A percentile compares a stretch with the other conserved stretches of the same genome.
Evolutionary conservation across 2,329 filamentous ascomycete species (phyloP).

Genomic region (Stagonosporopsis chrysanthemi): DNA sequence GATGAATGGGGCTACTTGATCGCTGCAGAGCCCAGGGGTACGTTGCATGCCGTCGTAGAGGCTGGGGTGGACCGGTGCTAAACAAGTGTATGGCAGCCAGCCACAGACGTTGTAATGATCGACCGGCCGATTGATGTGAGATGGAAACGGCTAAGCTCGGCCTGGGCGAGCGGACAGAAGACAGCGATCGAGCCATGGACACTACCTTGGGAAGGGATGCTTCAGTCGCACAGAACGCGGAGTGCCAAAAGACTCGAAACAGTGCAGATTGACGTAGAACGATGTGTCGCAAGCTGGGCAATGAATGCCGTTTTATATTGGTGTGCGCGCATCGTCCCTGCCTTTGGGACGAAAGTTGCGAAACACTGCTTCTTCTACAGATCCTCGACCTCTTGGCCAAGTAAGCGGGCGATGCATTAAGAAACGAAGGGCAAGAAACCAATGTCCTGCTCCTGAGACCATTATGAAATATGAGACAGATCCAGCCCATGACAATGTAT

Average conservation of each 20-base stretch:
- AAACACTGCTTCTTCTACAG: conserved; percentile 14
- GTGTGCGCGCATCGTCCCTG: conserved; percentile 13
- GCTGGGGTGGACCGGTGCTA: neutral
- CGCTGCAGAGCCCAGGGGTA: conserved; percentile 13
- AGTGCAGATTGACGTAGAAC: neutral
- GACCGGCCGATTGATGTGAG: neutral
- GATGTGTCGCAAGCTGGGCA: conserved; percentile 5
- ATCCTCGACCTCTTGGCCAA: conserved; percentile 2
- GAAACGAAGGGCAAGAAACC: conserved; percentile 12
- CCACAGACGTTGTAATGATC: conserved; percentile 1
- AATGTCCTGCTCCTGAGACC: conserved; percentile 9
- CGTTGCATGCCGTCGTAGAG: neutral
- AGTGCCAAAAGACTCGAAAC: neutral
- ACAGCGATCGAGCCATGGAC: neutral
- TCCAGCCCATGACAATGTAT: conserved; percentile 20
- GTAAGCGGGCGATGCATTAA: conserved; percentile 8
- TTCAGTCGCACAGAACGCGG: conserved; percentile 7
- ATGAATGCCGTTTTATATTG: conserved; percentile 14
- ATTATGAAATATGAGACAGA: conserved; percentile 20
- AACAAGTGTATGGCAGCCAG: conserved; percentile 5
- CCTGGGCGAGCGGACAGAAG: neutral
- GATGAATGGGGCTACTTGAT: neutral
- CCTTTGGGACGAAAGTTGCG: conserved; percentile 6
- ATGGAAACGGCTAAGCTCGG: neutral
- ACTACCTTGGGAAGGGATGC: neutral